Base-by-base conservation (phyloP, 257 asterid species). In the Rehmannia glutinosa region DNA sequence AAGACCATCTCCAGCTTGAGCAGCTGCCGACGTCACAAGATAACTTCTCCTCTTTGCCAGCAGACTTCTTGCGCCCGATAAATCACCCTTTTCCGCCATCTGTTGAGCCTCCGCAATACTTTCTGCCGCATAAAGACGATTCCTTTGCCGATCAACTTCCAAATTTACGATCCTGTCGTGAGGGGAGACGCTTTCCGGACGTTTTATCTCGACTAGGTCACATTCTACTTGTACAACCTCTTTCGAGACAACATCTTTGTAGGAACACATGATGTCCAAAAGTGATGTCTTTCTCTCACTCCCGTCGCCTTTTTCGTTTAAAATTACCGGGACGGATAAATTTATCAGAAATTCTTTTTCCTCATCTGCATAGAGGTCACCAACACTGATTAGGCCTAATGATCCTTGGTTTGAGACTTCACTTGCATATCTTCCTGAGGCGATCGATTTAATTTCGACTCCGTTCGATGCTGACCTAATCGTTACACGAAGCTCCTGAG, bases 91-190 rank as follows among this genome's bases (percentile, higher is more conserved):
- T 57, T 77, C 81, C 2, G 81, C 81, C 71, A 77, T 66, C 59
- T 61, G 47, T 28, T 72, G 82, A 66, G 82, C 82, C 45, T 73
- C 54, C 6, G 65, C 68, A 23, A 77, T 77, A 64, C 69, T 51
- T 47, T 68, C 73, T 16, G 78, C 78, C 6, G 60, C 75, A 8
- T 1, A n/a, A 0, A 77, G 47, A 6, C 82, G 82, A 25, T 77
- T 77, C 39, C 78, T 72, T 60, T 77, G 82, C 62, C 82, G 55
- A 15, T 77, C 82, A 6, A 77, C 71, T 53, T 68, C 78, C 51
- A 77, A 20, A 59, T 68, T 77, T 1, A 72, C 66, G 43, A 6
- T 50, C 72, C 21, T 62, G 11, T 72, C 78, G 8, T 13, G 1
- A n/a, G 52, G 55, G 4, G 66, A 53, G 2, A 56, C 11, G 4